Conservation (phyloP, 2,329 filamentous ascomycete species). For the Chalaropsis thielavioides region DNA sequence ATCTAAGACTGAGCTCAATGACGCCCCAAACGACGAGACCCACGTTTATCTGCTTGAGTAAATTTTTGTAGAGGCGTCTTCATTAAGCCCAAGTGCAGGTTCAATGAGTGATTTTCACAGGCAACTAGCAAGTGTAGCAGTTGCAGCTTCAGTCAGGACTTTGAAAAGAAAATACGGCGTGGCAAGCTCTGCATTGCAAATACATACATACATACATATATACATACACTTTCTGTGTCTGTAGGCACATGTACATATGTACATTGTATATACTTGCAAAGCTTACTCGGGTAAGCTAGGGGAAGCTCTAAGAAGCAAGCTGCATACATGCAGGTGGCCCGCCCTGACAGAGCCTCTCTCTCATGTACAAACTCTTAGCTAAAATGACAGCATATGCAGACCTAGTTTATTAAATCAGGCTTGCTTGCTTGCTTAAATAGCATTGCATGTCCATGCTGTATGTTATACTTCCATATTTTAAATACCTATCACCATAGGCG, state of each 20-base stretch:
- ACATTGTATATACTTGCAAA: background rate
- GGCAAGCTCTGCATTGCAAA: no score
- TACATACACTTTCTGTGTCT: no score
- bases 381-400: background rate
- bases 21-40: no score
- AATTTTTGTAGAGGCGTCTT: no score
- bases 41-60: no score
- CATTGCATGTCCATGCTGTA: background rate
- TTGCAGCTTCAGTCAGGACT: background rate
- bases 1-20: no score
- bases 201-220: background rate
- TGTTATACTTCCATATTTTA: no score
- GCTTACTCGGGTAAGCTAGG: background rate
- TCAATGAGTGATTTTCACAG: background rate
- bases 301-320: background rate
- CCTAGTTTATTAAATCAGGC: background rate
- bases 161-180: background rate
- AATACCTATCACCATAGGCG: no score
- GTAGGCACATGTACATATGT: no score
- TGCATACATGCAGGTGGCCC: background rate
- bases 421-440: background rate
- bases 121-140: background rate
- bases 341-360: conserved; percentile 8
- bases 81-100: background rate
- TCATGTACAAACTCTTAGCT: conserved; percentile 18